These are phyloP conservation scores for Tubosaeta sp. DNA, from an alignment of 768 basidiomycete species.

Conservation along the genomic window DNA sequence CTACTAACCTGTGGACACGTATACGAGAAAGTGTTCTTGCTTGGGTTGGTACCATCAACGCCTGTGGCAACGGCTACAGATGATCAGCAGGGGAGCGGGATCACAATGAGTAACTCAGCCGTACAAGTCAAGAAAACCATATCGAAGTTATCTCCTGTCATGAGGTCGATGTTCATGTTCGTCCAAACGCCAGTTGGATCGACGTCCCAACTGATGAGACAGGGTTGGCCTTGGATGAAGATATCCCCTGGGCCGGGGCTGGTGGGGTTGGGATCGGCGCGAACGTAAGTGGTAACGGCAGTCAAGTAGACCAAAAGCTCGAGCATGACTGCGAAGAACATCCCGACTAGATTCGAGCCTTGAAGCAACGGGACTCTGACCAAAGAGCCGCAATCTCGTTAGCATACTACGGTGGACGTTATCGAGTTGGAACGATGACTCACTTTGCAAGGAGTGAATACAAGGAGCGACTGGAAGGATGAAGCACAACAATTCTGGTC, in stretches of 20 bases:
- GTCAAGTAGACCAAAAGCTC: slow-evolving; percentile 18
- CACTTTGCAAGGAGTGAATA: slow-evolving; percentile 2
- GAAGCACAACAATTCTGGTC: neutral
- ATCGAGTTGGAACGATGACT: neutral
- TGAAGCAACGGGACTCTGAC: neutral
- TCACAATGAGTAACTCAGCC: slow-evolving; percentile 20
- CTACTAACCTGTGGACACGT: slow-evolving; percentile 63
- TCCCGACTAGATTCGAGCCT: slow-evolving; percentile 1
- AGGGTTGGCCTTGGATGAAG: slow-evolving; percentile 54
- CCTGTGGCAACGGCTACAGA: slow-evolving; percentile 54
- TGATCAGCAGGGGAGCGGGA: neutral
- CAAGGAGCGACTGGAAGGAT: slow-evolving; percentile 12
- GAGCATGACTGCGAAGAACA: slow-evolving; percentile 15
- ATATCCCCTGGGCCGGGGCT: slow-evolving; percentile 55
- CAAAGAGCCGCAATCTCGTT: neutral
- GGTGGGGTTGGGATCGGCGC: slow-evolving; percentile 55
- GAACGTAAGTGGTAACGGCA: slow-evolving; percentile 33
- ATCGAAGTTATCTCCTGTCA: slow-evolving; percentile 68
- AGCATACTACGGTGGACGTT: neutral
- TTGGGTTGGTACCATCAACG: slow-evolving; percentile 56
- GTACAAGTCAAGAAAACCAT: slow-evolving; percentile 68
- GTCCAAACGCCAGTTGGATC: slow-evolving; percentile 64
- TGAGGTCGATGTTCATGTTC: slow-evolving; percentile 70
- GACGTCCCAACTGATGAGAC: slow-evolving; percentile 54
- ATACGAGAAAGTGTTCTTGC: slow-evolving; percentile 45